Evolutionary conservation across 768 basidiomycete genomes (phyloP).

Genomic region (Auricularia cornea): DNA sequence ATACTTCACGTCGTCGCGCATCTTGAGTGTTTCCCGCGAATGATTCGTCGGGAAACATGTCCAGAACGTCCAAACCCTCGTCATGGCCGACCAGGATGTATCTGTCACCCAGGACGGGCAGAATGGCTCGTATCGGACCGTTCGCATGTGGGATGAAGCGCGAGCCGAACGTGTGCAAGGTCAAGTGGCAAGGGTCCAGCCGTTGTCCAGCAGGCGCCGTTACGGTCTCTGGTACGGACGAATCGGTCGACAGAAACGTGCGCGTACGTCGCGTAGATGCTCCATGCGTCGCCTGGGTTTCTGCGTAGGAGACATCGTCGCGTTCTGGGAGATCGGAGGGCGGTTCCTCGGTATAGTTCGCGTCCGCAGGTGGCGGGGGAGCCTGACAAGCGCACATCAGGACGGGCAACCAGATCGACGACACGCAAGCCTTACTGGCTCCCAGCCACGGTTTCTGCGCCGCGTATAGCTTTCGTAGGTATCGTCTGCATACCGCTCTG

Average conservation of each 20-base stretch:
- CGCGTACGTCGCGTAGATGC: not conserved
- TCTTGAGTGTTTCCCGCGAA: slow-evolving; percentile 48
- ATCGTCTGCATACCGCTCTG: slow-evolving; percentile 68
- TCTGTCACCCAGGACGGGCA: slow-evolving; percentile 58
- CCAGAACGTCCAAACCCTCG: slow-evolving; percentile 70
- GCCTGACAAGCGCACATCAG: not conserved
- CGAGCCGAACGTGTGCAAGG: slow-evolving; percentile 73
- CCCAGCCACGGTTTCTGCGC: slow-evolving; percentile 64
- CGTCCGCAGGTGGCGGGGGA: not conserved
- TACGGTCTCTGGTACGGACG: not conserved
- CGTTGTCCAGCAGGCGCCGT: slow-evolving; percentile 5
- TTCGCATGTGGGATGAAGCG: slow-evolving; percentile 77
- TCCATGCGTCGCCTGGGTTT: not conserved
- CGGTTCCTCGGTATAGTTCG: not conserved
- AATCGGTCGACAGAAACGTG: slow-evolving; percentile 1
- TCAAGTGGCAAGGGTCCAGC: slow-evolving; percentile 48
- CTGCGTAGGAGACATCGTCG: not conserved
- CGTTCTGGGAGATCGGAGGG: not conserved
- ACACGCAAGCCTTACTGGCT: slow-evolving; percentile 27
- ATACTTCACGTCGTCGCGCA: slow-evolving; percentile 57
- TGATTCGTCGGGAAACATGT: slow-evolving; percentile 75
- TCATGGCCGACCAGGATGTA: slow-evolving; percentile 74
- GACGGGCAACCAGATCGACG: not conserved
- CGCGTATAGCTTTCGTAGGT: slow-evolving; percentile 49
- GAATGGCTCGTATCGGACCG: slow-evolving; percentile 62